These are phyloP conservation scores for Flammula alnicola DNA, from an alignment of 1,284 basidiomycete genomes.

Conservation along the genomic window DNA sequence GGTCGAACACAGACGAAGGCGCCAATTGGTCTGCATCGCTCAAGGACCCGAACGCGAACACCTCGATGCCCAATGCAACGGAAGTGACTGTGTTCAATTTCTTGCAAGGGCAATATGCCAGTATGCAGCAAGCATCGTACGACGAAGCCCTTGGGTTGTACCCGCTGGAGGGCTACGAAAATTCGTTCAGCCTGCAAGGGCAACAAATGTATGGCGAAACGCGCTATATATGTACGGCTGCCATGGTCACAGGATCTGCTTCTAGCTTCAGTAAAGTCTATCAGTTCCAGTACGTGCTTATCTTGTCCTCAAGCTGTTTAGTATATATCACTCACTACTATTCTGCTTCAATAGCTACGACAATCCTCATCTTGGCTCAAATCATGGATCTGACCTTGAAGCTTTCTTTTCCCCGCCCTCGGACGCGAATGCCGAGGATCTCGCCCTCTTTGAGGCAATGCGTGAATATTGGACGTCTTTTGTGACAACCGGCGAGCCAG, in stretches of 20 bases:
- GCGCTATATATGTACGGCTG: conserved; percentile 41
- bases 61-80: conserved; percentile 36
- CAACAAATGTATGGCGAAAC: conserved; percentile 46
- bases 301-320: not conserved
- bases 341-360: conserved; percentile 33
- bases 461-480: conserved; percentile 43
- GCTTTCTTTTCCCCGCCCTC: conserved; percentile 37
- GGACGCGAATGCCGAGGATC: conserved; percentile 28
- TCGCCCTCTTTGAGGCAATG: conserved; percentile 38
- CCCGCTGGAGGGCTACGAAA: conserved; percentile 33
- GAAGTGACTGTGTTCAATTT: conserved; percentile 42
- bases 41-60: conserved; percentile 37
- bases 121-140: conserved; percentile 30
- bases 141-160: conserved; percentile 32
- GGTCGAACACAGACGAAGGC: conserved; percentile 43
- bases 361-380: conserved; percentile 39
- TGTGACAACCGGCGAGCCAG: conserved; percentile 34
- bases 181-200: conserved; percentile 37
- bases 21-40: conserved; percentile 37
- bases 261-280: conserved; percentile 24
- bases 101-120: conserved; percentile 37
- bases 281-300: conserved; percentile 36
- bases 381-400: conserved; percentile 37
- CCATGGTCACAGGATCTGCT: conserved; percentile 30
- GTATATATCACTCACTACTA: not conserved